These are phyloP conservation scores for Colletotrichum lindemuthianum DNA, from an alignment of 2,329 filamentous ascomycete genomes.

Conservation along the genomic window DNA sequence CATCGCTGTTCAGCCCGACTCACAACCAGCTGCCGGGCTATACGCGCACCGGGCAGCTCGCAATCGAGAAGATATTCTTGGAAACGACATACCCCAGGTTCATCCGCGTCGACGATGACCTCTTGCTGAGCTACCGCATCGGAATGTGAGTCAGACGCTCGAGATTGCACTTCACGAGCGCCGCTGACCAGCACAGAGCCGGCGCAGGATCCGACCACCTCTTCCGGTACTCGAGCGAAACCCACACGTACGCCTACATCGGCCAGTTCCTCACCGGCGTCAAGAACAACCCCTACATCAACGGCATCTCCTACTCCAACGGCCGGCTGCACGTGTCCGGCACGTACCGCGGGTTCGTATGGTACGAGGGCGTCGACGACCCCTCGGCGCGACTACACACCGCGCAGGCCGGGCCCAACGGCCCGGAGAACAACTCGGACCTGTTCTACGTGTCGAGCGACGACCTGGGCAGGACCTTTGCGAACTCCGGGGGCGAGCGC, in stretches of 20 bases:
- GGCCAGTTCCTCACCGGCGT: conserved; percentile 33
- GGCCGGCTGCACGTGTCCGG: conserved; percentile 31
- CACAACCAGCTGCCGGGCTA: conserved; percentile 30
- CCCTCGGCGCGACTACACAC: conserved; percentile 26
- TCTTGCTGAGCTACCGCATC: conserved; percentile 29
- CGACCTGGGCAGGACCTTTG: conserved; percentile 16
- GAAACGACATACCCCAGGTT: conserved; percentile 31
- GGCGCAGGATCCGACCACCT: conserved; percentile 32
- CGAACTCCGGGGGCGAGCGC: conserved; percentile 17
- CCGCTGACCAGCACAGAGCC: conserved; percentile 15
- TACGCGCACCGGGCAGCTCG: conserved; percentile 28
- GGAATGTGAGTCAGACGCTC: conserved; percentile 21
- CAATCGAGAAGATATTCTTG: conserved; percentile 28
- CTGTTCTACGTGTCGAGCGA: conserved; percentile 33
- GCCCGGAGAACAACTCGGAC: conserved; percentile 32
- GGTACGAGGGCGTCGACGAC: conserved; percentile 33
- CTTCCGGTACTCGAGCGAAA: conserved; percentile 21
- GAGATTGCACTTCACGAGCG: not conserved
- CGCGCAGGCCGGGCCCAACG: conserved; percentile 30
- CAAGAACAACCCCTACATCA: conserved; percentile 31
- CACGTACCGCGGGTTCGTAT: conserved; percentile 33
- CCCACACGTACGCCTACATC: conserved; percentile 22
- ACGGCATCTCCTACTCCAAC: conserved; percentile 31
- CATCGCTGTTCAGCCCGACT: conserved; percentile 29
- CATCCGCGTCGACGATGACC: conserved; percentile 19